phyloP scores from a whole-genome alignment of 805 yeast species.

The Tanozyma kutaoensis region DNA sequence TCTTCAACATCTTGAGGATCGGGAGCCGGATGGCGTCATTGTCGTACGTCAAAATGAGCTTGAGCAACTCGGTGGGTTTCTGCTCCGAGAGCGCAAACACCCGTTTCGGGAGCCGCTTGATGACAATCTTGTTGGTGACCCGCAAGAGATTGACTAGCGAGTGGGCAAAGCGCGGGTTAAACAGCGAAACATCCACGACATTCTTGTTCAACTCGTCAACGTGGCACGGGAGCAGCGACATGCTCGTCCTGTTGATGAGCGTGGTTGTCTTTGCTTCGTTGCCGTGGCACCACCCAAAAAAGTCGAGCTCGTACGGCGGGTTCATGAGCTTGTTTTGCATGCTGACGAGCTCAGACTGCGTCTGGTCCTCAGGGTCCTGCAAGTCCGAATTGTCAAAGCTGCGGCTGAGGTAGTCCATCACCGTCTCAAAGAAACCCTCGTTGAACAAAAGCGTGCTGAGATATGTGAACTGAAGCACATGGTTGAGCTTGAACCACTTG shows the following conservation, averaged over 20 bases:
- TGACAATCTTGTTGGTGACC: constrained; percentile 42
- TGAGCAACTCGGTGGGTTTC: constrained; percentile 50
- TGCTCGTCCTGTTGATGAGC: constrained; percentile 17
- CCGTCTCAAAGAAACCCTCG: constrained; percentile 34
- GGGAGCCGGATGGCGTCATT: constrained; percentile 55
- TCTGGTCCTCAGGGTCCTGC: constrained; percentile 9
- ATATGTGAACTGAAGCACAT: constrained; percentile 68
- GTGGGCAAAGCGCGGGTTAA: constrained; percentile 31
- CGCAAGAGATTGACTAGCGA: constrained; percentile 39
- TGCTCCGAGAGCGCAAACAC: constrained; percentile 47
- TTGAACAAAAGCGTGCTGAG: constrained; percentile 64
- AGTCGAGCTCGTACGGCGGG: constrained; percentile 22
- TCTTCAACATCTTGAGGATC: constrained; percentile 59
- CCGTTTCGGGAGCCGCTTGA: constrained; percentile 58
- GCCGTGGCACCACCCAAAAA: constrained; percentile 22
- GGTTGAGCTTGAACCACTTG: constrained; percentile 71
- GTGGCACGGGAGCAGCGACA: constrained; percentile 13
- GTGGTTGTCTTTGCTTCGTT: constrained; percentile 4
- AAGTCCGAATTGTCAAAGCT: constrained; percentile 22
- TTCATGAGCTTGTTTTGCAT: constrained; percentile 26
- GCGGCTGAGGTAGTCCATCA: constrained; percentile 18
- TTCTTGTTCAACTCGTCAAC: constrained; percentile 14
- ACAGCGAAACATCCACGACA: constrained; percentile 13
- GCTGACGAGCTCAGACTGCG: constrained; percentile 4
- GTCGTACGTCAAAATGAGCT: constrained; percentile 43